Percentiles rank a stretch among this genome's conserved stretches.
Conservation (phyloP, 1,284 basidiomycete species). For the Sanghuangporus sanghuang region DNA sequence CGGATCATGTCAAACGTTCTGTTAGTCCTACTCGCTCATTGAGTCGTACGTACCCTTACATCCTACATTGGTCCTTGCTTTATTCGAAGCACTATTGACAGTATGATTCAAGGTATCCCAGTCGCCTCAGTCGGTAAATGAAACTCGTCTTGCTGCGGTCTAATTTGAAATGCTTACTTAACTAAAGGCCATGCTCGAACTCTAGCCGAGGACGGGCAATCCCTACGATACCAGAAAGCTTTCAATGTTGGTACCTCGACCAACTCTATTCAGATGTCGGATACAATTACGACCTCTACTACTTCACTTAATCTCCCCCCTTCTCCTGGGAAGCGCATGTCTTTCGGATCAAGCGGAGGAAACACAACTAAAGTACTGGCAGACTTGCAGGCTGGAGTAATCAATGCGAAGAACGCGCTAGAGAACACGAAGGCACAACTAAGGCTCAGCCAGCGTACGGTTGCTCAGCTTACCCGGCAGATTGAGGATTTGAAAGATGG, state of each 20-base stretch:
- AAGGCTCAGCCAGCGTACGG: slow-evolving; percentile 68
- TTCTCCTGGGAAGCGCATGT: slow-evolving; percentile 47
- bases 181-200: slow-evolving; percentile 71
- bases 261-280: slow-evolving; percentile 23
- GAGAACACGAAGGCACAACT: slow-evolving; percentile 81
- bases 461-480: slow-evolving; percentile 74
- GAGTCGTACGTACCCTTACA: slow-evolving; percentile 56
- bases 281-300: slow-evolving; percentile 25
- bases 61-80: slow-evolving; percentile 19
- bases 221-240: slow-evolving; percentile 28
- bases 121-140: slow-evolving; percentile 67
- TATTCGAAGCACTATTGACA: neutral
- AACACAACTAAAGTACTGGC: slow-evolving; percentile 75
- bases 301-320: slow-evolving; percentile 21
- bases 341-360: slow-evolving; percentile 61
- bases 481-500: slow-evolving; percentile 84
- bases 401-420: slow-evolving; percentile 70
- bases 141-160: slow-evolving; percentile 17
- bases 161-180: slow-evolving; percentile 18
- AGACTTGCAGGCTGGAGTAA: slow-evolving; percentile 77
- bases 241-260: slow-evolving; percentile 20
- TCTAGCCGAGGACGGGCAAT: slow-evolving; percentile 62
- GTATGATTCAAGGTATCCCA: slow-evolving; percentile 57
- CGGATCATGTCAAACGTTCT: slow-evolving; percentile 44
- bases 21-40: slow-evolving; percentile 71